A percentile compares a stretch with the other conserved stretches of the same genome.
Conservation (phyloP, 169 alveolate species). For the Cryptosporidium baileyi region DNA sequence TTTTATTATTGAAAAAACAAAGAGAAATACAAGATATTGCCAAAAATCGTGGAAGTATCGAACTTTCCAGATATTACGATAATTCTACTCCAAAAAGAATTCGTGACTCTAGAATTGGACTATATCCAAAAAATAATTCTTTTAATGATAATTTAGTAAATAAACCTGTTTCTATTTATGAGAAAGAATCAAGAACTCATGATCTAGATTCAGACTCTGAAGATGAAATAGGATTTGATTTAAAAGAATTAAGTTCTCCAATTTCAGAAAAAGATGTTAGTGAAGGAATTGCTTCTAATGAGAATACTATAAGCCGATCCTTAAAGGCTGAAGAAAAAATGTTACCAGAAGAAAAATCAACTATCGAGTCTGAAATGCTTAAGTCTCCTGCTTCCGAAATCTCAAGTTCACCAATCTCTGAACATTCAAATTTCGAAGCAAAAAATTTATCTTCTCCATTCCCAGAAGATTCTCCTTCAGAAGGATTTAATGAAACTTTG, state of each 20-base stretch:
- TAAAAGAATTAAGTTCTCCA: conserved; percentile 3
- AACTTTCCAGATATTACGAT: no score
- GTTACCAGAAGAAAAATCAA: not conserved
- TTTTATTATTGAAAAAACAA: conserved; percentile 14
- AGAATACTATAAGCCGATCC: not conserved
- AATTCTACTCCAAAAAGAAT: no score
- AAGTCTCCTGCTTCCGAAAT: not conserved
- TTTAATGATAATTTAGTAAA: not conserved
- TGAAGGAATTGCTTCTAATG: not conserved
- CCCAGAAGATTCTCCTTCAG: not conserved
- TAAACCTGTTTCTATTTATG: not conserved
- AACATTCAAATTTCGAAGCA: no score
- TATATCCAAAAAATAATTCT: no score
- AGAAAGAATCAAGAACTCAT: not conserved
- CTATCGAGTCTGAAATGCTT: not conserved
- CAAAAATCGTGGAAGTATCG: no score
- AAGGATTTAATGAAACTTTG: not conserved
- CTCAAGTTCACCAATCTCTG: no score
- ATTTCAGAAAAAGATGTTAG: not conserved
- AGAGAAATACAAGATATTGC: conserved; percentile 31
- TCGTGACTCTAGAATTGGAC: no score
- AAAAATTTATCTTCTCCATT: no score
- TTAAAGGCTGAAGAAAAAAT: not conserved
- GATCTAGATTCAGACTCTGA: no score
- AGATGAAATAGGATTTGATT: not conserved